A percentile compares a stretch with the other conserved stretches of the same genome.
Conservation (phyloP, 1,284 basidiomycete species). For the Butyriboletus appendiculatus region DNA sequence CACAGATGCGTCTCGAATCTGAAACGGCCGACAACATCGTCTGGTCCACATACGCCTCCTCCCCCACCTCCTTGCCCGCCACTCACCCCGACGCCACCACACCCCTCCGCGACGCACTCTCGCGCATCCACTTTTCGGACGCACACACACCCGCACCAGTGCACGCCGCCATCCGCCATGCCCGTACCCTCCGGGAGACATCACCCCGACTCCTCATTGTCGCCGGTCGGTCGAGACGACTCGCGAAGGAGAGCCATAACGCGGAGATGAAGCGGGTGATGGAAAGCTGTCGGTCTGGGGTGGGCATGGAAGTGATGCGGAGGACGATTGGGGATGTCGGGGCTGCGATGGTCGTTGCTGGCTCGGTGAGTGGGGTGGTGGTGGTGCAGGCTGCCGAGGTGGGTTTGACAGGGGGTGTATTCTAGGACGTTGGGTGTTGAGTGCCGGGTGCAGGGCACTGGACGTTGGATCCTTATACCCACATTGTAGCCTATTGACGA, state of each 20-base stretch:
- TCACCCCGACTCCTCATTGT: conserved; percentile 53
- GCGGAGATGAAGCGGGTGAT: conserved; percentile 61
- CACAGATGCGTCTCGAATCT: conserved; percentile 58
- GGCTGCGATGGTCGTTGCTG: conserved; percentile 53
- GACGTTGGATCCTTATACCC: too few species aligned
- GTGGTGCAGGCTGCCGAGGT: conserved; percentile 25
- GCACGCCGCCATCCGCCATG: conserved; percentile 50
- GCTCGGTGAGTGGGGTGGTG: conserved; percentile 26
- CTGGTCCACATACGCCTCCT: conserved; percentile 55
- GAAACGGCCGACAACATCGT: conserved; percentile 71
- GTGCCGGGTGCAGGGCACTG: too few species aligned
- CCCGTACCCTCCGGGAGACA: conserved; percentile 28
- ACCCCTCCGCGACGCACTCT: conserved; percentile 28
- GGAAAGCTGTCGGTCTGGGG: conserved; percentile 40
- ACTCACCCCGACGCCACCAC: conserved; percentile 26
- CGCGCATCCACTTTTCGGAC: conserved; percentile 57
- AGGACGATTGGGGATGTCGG: conserved; percentile 80
- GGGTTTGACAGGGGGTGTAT: too few species aligned
- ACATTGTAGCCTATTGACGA: too few species aligned
- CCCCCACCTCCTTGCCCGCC: conserved; percentile 19
- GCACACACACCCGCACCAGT: conserved; percentile 51
- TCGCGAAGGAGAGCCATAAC: conserved; percentile 59
- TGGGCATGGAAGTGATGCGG: conserved; percentile 47
- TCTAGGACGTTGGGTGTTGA: too few species aligned
- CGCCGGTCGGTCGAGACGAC: conserved; percentile 77